Evolutionary conservation across 2,329 filamentous ascomycete genomes (phyloP).

Genomic region (Ilyonectria mors-panacis): DNA sequence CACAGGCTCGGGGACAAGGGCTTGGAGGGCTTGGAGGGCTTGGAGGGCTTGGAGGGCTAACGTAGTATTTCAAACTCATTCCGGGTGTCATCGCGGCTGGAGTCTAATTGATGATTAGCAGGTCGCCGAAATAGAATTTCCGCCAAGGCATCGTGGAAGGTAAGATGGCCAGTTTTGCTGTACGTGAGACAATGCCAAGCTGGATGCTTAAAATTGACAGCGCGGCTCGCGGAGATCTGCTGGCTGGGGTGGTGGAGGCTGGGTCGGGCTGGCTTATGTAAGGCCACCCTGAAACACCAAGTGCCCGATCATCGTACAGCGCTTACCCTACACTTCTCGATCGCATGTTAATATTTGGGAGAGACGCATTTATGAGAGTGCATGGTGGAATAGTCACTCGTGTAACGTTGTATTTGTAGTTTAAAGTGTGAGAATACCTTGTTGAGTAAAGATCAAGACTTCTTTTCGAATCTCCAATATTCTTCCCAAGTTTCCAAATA

Average conservation of each 20-base stretch:
- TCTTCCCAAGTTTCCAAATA: not conserved
- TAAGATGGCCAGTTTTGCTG: not conserved
- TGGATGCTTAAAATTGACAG: constrained; percentile 26
- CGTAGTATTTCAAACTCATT: not conserved
- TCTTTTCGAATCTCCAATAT: too few relatives aligned
- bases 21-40: too few relatives aligned
- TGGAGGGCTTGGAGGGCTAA: too few relatives aligned
- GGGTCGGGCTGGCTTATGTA: constrained; percentile 18
- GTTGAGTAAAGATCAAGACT: too few relatives aligned
- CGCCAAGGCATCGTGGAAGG: not conserved
- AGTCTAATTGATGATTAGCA: not conserved
- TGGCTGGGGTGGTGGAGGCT: constrained; percentile 6
- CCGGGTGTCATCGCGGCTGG: not conserved
- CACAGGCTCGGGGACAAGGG: too few relatives aligned
- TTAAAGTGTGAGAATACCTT: not conserved
- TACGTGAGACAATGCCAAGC: constrained; percentile 5
- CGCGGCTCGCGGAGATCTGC: constrained; percentile 17
- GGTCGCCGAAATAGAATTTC: not conserved
- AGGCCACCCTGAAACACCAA: constrained; percentile 1
- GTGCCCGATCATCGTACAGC: not conserved
- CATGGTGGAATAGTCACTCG: too few relatives aligned
- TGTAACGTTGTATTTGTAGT: too few relatives aligned
- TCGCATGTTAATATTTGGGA: not conserved
- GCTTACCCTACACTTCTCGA: constrained; percentile 19
- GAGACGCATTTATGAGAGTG: not conserved